Percentiles rank a stretch among this genome's conserved stretches.
Evolutionary conservation across 345 rosid species (phyloP).

Genomic region (Pseudoturritis turrita): DNA sequence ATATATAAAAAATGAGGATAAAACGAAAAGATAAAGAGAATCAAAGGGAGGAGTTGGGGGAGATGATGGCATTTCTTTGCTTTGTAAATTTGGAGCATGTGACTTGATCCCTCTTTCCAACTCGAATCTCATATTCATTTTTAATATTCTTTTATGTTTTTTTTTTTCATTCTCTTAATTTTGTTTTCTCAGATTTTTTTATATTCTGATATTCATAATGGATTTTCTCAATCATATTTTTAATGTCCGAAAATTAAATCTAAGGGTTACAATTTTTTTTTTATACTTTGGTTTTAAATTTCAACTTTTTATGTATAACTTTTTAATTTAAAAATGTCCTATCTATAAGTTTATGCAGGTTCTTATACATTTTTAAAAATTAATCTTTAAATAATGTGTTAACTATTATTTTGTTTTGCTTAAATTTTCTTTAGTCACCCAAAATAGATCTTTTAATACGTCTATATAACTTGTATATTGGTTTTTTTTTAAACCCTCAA

Average conservation of each 20-base stretch:
- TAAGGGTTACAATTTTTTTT: neutral
- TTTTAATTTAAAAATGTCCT: too few species aligned
- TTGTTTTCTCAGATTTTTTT: neutral
- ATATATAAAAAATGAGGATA: neutral
- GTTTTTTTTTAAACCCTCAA: neutral
- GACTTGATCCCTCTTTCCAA: constrained; percentile 33
- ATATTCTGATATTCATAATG: too few species aligned
- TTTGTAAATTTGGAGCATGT: constrained; percentile 35
- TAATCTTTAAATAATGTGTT: neutral
- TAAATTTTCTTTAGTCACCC: neutral
- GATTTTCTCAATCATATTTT: too few species aligned
- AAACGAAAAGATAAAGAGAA: constrained; percentile 25
- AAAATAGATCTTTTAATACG: neutral
- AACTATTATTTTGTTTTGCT: neutral
- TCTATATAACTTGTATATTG: neutral
- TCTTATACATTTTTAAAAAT: neutral
- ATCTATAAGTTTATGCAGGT: neutral
- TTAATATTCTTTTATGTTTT: neutral
- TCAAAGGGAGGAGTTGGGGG: constrained; percentile 24
- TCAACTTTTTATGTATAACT: neutral
- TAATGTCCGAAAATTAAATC: too few species aligned
- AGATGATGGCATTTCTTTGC: constrained; percentile 32
- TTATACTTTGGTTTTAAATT: neutral
- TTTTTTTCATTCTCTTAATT: neutral
- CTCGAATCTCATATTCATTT: constrained; percentile 20